phyloP scores from a whole-genome alignment of 1,284 basidiomycete species.

The Marasmius tenuissimus region DNA sequence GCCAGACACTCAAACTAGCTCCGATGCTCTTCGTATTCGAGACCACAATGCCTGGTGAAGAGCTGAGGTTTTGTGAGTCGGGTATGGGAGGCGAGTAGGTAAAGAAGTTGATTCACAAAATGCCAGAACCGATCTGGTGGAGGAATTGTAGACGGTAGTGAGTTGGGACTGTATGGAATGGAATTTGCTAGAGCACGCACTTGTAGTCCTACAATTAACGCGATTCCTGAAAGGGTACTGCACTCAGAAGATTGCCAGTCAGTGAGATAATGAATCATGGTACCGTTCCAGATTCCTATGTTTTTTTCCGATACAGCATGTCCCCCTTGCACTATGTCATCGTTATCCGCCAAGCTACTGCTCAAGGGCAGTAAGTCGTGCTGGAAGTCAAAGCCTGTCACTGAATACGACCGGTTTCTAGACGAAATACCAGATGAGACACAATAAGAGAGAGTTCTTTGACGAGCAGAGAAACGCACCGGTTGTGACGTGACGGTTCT shows the following conservation, averaged over 20 bases:
- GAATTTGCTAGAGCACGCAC: constrained; percentile 30
- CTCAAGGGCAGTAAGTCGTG: constrained; percentile 76
- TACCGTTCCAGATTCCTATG: constrained; percentile 78
- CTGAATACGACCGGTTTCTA: constrained; percentile 65
- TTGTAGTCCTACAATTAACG: constrained; percentile 80
- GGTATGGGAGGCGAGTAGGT: constrained; percentile 6
- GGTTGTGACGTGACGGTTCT: constrained; percentile 28
- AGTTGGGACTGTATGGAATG: background rate
- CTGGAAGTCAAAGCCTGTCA: constrained; percentile 78
- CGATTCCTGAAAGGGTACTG: constrained; percentile 62
- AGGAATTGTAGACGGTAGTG: background rate
- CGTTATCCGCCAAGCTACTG: constrained; percentile 69
- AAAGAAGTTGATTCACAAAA: constrained; percentile 62
- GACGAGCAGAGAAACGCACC: constrained; percentile 21
- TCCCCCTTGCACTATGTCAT: constrained; percentile 38
- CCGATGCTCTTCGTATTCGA: constrained; percentile 85
- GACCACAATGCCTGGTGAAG: constrained; percentile 88
- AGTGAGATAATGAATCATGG: constrained; percentile 4
- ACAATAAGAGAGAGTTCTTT: background rate
- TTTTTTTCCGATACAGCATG: constrained; percentile 58
- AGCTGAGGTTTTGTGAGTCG: constrained; percentile 42
- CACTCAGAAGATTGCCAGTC: constrained; percentile 5
- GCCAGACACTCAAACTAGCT: constrained; percentile 81
- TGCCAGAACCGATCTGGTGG: constrained; percentile 83
- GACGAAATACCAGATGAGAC: constrained; percentile 6